Evolutionary conservation across 768 basidiomycete genomes (phyloP), one percentile per base, ranked within the genome.

Genomic region (Tremella yokohamensis): DNA sequence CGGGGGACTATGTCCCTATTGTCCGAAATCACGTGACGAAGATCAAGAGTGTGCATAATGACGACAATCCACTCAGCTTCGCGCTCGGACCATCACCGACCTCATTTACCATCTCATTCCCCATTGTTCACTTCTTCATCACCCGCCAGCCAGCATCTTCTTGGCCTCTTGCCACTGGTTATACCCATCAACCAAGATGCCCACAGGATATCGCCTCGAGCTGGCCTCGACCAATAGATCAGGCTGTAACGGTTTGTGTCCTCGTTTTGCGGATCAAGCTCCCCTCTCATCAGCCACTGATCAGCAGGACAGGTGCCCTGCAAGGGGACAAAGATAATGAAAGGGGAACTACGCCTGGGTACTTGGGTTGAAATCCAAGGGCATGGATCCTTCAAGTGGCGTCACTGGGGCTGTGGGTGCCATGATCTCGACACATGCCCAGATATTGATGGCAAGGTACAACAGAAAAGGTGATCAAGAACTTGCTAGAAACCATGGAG

Each of bases 401-500:
- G 89, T 62, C 91, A 94, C 70, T 94, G 90, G 90, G 90, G 90
- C 18, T 93, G 91, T 71, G 81, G 60, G 71, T 59, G 6, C 9
- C 19, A 20, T 22, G 15, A 16, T 26, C 18, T 16, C 7, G 13
- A 20, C 49, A n/a, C n/a, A n/a, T 18, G 44, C 9, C 18, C 16
- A 9, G 44, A n/a, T 13, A 29, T 26, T 62, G 55, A 83, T 45
- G 42, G 58, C 9, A 26, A 72, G 70, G 70, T 54, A 62, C 64
- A 7, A 90, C 90, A 0, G 44, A 80, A 18, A 84, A 82, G 68
- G 83, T 91, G 49, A 66, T 94, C 29, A 71, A 69, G 19, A 92
- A 90, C 71, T 80, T 88, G 76, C 87, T 90, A 78, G 79, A 80
- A 12, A 75, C 79, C 2, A 82, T 87, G 61, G 79, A 80, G 1